These are phyloP conservation scores for Sordariomycetes sp. DNA, from an alignment of 2,329 filamentous ascomycete genomes.

Conservation along the genomic window DNA sequence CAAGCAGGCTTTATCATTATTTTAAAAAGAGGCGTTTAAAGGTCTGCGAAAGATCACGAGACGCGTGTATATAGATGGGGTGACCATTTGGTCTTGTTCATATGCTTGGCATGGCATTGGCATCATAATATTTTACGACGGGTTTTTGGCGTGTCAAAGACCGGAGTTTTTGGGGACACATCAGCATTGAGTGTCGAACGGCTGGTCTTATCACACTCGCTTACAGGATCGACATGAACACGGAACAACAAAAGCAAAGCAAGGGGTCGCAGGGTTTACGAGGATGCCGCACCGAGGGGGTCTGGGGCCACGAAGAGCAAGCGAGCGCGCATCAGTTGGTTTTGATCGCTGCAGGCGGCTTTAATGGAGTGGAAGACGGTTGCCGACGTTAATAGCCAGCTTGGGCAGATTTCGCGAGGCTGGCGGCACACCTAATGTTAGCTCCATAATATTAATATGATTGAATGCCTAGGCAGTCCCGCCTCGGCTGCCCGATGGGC, in stretches of 20 bases:
- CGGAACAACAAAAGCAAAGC: constrained; percentile 4
- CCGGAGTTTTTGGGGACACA: constrained; percentile 31
- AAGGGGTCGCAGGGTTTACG: too few species aligned
- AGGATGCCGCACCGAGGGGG: constrained; percentile 4
- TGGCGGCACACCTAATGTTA: constrained; percentile 8
- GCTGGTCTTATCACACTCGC: constrained; percentile 28
- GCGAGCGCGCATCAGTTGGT: too few species aligned
- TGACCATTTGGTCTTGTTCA: constrained; percentile 29
- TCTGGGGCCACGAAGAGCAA: constrained; percentile 1
- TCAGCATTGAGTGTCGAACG: constrained; percentile 4
- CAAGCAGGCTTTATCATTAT: too few species aligned
- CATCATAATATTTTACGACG: constrained; percentile 20
- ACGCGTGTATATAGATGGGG: constrained; percentile 36
- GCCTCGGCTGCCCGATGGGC: background rate
- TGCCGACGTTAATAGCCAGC: background rate
- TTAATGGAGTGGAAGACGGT: constrained; percentile 1
- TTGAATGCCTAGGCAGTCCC: constrained; percentile 2
- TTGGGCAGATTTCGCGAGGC: background rate
- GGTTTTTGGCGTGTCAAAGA: constrained; percentile 23
- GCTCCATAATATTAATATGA: constrained; percentile 13
- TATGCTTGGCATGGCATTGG: constrained; percentile 38
- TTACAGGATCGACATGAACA: constrained; percentile 18
- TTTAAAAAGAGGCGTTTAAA: constrained; percentile 4
- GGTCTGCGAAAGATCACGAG: constrained; percentile 9
- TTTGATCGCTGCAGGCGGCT: too few species aligned